Percentiles rank a stretch among this genome's conserved stretches.
Evolutionary conservation across 331 rosid species (phyloP).

Genomic region (Dryas integrifolia): DNA sequence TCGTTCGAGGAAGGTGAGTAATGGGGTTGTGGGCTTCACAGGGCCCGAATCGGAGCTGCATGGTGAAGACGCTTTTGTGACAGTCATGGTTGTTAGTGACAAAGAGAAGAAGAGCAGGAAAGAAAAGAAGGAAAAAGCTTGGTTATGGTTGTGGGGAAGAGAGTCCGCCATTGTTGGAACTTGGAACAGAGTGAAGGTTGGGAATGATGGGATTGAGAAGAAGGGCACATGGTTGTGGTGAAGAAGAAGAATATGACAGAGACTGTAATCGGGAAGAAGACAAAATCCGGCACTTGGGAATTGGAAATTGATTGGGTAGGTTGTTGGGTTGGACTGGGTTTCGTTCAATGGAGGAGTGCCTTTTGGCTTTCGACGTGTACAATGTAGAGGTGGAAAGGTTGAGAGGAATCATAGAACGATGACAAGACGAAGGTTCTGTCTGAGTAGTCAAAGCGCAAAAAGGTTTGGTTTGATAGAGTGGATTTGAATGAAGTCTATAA

Average conservation of each 20-base stretch:
- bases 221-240: neutral
- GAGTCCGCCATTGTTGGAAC: neutral
- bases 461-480: no score
- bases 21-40: constrained; percentile 45
- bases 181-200: neutral
- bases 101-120: neutral
- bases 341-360: neutral
- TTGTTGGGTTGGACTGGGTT: neutral
- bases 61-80: constrained; percentile 16
- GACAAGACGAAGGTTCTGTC: no score
- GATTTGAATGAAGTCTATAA: no score
- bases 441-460: no score
- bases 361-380: neutral
- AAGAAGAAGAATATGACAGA: neutral
- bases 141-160: neutral
- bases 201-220: neutral
- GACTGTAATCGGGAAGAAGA: neutral
- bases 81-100: constrained; percentile 1
- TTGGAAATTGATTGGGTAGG: neutral
- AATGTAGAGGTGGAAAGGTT: neutral
- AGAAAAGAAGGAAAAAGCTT: neutral
- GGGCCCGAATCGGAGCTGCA: constrained; percentile 21
- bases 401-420: neutral
- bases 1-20: constrained; percentile 56
- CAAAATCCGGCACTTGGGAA: constrained; percentile 7